A percentile compares a stretch with the other conserved stretches of the same genome.
phyloP scores from a whole-genome alignment of 495 filamentous ascomycete species.

The Aspergillus kassunensis region DNA sequence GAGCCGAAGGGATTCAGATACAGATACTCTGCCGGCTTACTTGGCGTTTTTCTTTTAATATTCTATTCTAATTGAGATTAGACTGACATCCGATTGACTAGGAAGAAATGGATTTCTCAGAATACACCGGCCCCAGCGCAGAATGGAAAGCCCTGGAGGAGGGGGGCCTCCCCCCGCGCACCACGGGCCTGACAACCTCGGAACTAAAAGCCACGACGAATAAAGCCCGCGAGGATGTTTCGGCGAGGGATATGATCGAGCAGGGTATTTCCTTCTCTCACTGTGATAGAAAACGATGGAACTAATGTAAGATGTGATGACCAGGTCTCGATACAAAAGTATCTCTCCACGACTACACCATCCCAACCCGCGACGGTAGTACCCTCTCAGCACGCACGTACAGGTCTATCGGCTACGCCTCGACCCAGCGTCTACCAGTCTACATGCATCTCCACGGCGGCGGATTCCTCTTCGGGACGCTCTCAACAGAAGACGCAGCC shows the following conservation, averaged over 20 bases:
- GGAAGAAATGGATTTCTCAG: slow-evolving; percentile 30
- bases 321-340: too few species aligned
- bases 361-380: slow-evolving; percentile 39
- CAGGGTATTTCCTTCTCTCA: slow-evolving; percentile 15
- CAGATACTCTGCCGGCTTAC: background rate
- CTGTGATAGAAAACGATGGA: background rate
- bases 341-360: slow-evolving; percentile 25
- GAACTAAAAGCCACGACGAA: slow-evolving; percentile 28
- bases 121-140: slow-evolving; percentile 33
- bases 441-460: slow-evolving; percentile 51
- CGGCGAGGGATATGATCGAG: slow-evolving; percentile 28
- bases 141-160: slow-evolving; percentile 41
- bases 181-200: slow-evolving; percentile 17
- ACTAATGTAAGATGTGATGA: background rate
- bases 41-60: background rate
- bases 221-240: slow-evolving; percentile 27
- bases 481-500: slow-evolving; percentile 43
- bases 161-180: slow-evolving; percentile 22
- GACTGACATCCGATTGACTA: too few species aligned
- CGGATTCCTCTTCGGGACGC: slow-evolving; percentile 44
- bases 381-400: slow-evolving; percentile 42
- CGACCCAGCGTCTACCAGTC: slow-evolving; percentile 32
- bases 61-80: too few species aligned
- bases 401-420: slow-evolving; percentile 25
- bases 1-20: background rate